Evolutionary conservation across 1,284 basidiomycete species (phyloP), one percentile per base, ranked within the genome.

Genomic region (Microbotryum saponariae): DNA sequence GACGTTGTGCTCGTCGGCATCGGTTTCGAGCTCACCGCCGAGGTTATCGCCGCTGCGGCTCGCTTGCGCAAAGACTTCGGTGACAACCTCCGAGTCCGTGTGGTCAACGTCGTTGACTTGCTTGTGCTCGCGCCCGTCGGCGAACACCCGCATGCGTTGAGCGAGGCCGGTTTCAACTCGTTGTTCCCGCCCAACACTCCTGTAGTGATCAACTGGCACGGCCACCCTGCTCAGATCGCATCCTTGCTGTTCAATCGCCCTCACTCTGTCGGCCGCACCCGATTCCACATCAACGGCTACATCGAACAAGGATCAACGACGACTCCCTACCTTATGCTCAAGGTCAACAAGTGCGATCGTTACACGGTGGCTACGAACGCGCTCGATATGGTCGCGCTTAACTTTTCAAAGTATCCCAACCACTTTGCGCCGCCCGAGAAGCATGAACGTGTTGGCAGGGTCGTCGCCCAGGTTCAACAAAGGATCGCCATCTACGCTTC

Each of bases 91-190:
- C 65, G 74, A 4, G 68, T 74, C 6, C 66, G 75, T 6, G 70
- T 74, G 46, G 66, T 75, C 65, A 75, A 74, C 61, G 54, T 76
- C 31, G 67, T 72, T 54, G 87, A 89, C 71, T 78, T 89, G 29
- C 87, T 92, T 83, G 85, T 91, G 62, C 80, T 92, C 23, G 67
- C 71, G 46, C 82, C 82, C 20, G 77, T 81, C 7, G 76, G 75
- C 23, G 85, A 84, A 51, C 90, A 93, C 73, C 90, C 90, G 3
- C 90, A 92, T 69, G 81, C 88, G 0, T 78, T 91, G 54, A 79
- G 75, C 64, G 78, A 83, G 51, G 80, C 80, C 1, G 82, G 82
- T 27, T 91, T 75, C 63, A 67, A 70, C 53, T 69, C 68, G 29
- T 62, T 75, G 25, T 75, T 75, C 66, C 74, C 73, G 7, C 59